Evolutionary conservation across 2,329 filamentous ascomycete species (phyloP).

Genomic region (Exophiala mesophila): DNA sequence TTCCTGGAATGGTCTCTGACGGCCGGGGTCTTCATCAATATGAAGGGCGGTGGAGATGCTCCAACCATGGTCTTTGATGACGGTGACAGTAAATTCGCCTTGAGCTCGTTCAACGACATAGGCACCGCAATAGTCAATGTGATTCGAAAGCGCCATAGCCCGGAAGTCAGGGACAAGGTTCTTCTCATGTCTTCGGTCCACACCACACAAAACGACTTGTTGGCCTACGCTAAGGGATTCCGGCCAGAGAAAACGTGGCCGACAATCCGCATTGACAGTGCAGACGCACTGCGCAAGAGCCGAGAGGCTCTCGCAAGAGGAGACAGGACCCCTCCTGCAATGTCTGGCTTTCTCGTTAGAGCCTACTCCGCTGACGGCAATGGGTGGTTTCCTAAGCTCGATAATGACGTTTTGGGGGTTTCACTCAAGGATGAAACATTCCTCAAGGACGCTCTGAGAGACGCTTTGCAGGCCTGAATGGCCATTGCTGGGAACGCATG

Average conservation of each 20-base stretch:
- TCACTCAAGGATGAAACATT: not conserved
- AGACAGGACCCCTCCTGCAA: not conserved
- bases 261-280: constrained; percentile 3
- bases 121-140: constrained; percentile 35
- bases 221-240: constrained; percentile 18
- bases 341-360: constrained; percentile 1
- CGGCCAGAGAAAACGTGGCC: constrained; percentile 5
- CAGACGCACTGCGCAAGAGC: constrained; percentile 3
- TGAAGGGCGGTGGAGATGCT: constrained; percentile 22
- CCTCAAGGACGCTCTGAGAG: not conserved
- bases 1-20: constrained; percentile 32
- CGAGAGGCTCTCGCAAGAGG: constrained; percentile 1
- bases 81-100: constrained; percentile 29
- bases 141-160: constrained; percentile 33
- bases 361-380: constrained; percentile 4
- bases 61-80: constrained; percentile 31
- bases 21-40: constrained; percentile 28
- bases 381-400: constrained; percentile 1
- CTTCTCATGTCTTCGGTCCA: constrained; percentile 35
- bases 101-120: constrained; percentile 31
- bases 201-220: constrained; percentile 34
- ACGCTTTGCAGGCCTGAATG: too few relatives aligned
- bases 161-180: constrained; percentile 30
- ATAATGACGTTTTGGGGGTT: constrained; percentile 8
- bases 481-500: too few relatives aligned